A percentile compares a stretch with the other conserved stretches of the same genome.
Conservation (phyloP, 2,329 filamentous ascomycete genomes). For the Arthrocladium fulminans region DNA sequence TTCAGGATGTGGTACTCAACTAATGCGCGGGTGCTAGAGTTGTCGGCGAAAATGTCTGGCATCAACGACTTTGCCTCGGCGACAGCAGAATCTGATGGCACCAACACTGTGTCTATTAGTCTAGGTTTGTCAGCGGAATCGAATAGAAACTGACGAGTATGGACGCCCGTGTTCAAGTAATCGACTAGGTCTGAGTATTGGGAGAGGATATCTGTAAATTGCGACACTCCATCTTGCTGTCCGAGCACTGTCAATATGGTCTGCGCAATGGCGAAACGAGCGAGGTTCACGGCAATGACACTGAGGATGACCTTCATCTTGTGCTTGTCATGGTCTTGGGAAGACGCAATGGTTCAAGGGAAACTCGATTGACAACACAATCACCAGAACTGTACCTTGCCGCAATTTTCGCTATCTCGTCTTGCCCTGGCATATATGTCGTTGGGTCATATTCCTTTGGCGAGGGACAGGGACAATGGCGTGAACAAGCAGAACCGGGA, state of each 20-base stretch:
- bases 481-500: background rate
- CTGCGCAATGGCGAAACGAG: conserved; percentile 10
- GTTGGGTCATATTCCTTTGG: background rate
- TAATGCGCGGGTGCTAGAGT: conserved; percentile 35
- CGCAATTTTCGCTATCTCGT: background rate
- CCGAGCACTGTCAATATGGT: conserved; percentile 18
- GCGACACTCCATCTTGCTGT: conserved; percentile 17
- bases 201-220: conserved; percentile 14
- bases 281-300: background rate
- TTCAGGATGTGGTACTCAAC: conserved; percentile 52
- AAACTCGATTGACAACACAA: background rate
- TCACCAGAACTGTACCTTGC: no score
- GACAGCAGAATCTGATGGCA: conserved; percentile 17
- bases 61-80: conserved; percentile 9
- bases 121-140: background rate
- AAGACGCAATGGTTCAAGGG: background rate
- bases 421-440: background rate
- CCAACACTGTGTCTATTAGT: conserved; percentile 12
- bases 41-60: conserved; percentile 11
- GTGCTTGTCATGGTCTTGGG: background rate
- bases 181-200: conserved; percentile 15
- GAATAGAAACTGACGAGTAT: conserved; percentile 13
- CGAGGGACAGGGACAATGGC: background rate
- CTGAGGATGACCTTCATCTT: background rate
- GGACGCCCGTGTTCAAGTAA: conserved; percentile 15